Base-by-base conservation (phyloP, 768 basidiomycete species). In the Punctularia strigosozonata region DNA sequence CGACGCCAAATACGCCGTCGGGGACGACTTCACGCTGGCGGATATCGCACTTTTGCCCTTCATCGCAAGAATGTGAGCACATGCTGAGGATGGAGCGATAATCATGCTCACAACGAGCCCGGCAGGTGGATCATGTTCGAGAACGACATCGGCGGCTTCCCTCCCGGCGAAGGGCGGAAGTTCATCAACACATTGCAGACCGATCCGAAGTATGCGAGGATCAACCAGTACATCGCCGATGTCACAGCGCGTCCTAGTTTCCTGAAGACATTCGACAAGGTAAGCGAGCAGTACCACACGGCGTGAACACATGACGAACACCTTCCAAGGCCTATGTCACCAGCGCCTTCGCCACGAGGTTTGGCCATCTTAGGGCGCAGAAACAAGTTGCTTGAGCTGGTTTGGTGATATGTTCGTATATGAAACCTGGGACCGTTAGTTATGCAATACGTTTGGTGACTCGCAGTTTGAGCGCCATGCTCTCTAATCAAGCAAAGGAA, bases 31-130 rank as follows among this genome's bases (percentile, higher is more conserved):
- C 53, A 74, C 68, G 14, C 69, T 73, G 37, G 80, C 79, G 12
- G 81, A 82, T 46, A 68, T 72, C 5, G 70, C 75, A 0, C 50
- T 80, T 19, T 58, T 68, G 4, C 76, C 81, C 1, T 77, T 80
- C 64, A 46, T 80, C 12, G 75, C 66, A n/a, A 63, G 80, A 10
- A 43, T 68, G 30, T 63, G n/a, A n/a, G n/a, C n/a, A n/a, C n/a
- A n/a, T n/a, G n/a, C n/a, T n/a, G n/a, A n/a, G n/a, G n/a, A n/a
- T n/a, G n/a, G n/a, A n/a, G n/a, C n/a, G n/a, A n/a, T n/a, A n/a
- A n/a, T n/a, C n/a, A n/a, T n/a, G n/a, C n/a, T n/a, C n/a, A n/a
- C n/a, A n/a, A n/a, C n/a, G n/a, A n/a, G n/a, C n/a, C n/a, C n/a
- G n/a, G n/a, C n/a, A n/a, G n/a, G n/a, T n/a, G 68, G 21, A 41